phyloP scores from a whole-genome alignment of 23 red algal genomes.

The Cyanidium caldarium region DNA sequence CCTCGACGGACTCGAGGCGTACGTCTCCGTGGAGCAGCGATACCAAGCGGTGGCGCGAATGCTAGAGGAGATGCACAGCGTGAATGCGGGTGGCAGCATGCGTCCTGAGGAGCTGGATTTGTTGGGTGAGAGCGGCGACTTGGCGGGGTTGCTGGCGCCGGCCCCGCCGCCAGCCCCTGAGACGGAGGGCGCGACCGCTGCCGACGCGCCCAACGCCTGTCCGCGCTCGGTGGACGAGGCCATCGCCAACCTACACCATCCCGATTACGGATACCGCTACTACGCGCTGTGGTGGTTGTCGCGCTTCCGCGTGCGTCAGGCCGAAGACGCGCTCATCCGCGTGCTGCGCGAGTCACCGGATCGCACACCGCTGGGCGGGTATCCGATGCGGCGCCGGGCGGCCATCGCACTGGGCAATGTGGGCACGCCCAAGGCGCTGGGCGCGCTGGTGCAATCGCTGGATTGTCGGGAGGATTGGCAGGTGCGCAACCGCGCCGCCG shows the following conservation, averaged over 20 bases:
- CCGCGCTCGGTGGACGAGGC: slow-evolving; percentile 73
- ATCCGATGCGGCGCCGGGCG: slow-evolving; percentile 52
- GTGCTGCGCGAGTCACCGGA: slow-evolving; percentile 29
- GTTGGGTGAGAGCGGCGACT: slow-evolving; percentile 24
- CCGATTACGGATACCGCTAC: slow-evolving; percentile 45
- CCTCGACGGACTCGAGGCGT: slow-evolving; percentile 31
- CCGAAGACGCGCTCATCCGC: slow-evolving; percentile 41
- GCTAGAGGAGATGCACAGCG: background rate
- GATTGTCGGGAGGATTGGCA: slow-evolving; percentile 36
- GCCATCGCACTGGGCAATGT: slow-evolving; percentile 81
- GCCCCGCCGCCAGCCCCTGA: background rate
- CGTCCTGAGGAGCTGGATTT: slow-evolving; percentile 30
- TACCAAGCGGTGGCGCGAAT: background rate
- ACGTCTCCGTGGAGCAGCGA: slow-evolving; percentile 27
- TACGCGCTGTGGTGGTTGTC: slow-evolving; percentile 94
- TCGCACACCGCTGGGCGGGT: slow-evolving; percentile 46
- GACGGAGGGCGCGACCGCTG: background rate
- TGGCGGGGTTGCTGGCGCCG: slow-evolving; percentile 25
- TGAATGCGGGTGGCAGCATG: background rate
- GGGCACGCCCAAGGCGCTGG: slow-evolving; percentile 10
- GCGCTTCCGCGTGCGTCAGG: slow-evolving; percentile 47
- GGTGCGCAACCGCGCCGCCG: slow-evolving; percentile 61
- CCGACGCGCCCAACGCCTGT: slow-evolving; percentile 34
- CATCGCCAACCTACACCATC: slow-evolving; percentile 62
- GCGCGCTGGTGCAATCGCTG: slow-evolving; percentile 32